Evolutionary conservation across 2,329 filamentous ascomycete genomes (phyloP).

Genomic region (Huntiella savannae): DNA sequence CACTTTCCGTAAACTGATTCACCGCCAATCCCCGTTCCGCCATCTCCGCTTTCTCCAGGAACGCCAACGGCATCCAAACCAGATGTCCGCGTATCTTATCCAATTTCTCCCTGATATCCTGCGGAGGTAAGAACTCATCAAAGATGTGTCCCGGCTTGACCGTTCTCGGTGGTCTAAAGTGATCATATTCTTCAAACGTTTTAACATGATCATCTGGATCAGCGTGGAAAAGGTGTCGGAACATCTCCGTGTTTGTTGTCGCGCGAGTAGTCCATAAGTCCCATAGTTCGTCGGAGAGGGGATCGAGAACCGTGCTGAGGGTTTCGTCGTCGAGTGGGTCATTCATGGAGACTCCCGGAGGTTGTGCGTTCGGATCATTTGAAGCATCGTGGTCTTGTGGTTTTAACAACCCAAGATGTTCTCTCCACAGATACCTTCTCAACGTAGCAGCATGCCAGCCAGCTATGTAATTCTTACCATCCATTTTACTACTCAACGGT

Average conservation of each 20-base stretch:
- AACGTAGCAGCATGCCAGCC: slow-evolving; percentile 69
- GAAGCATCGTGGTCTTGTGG: slow-evolving; percentile 51
- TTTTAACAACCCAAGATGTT: slow-evolving; percentile 68
- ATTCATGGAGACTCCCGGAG: slow-evolving; percentile 49
- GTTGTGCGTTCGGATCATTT: slow-evolving; percentile 53
- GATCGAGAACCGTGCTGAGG: slow-evolving; percentile 50
- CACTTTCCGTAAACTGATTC: slow-evolving; percentile 71
- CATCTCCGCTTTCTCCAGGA: slow-evolving; percentile 69
- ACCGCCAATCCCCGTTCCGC: slow-evolving; percentile 74
- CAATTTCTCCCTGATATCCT: slow-evolving; percentile 56
- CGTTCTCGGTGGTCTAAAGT: slow-evolving; percentile 49
- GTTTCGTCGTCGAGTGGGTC: slow-evolving; percentile 39
- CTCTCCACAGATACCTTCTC: slow-evolving; percentile 68
- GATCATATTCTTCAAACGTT: slow-evolving; percentile 78
- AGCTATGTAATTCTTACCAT: slow-evolving; percentile 56
- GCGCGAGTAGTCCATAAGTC: slow-evolving; percentile 50
- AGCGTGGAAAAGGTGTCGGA: slow-evolving; percentile 64
- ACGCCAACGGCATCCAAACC: slow-evolving; percentile 89
- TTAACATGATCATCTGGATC: slow-evolving; percentile 81
- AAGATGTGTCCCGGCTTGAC: slow-evolving; percentile 75
- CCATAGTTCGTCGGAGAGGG: slow-evolving; percentile 47
- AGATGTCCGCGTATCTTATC: slow-evolving; percentile 71
- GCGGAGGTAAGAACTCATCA: slow-evolving; percentile 53
- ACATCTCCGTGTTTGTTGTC: slow-evolving; percentile 52
- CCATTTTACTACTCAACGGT: slow-evolving; percentile 53